Conservation (phyloP, 1,284 basidiomycete genomes). For the Fomitopsis pinicola region DNA sequence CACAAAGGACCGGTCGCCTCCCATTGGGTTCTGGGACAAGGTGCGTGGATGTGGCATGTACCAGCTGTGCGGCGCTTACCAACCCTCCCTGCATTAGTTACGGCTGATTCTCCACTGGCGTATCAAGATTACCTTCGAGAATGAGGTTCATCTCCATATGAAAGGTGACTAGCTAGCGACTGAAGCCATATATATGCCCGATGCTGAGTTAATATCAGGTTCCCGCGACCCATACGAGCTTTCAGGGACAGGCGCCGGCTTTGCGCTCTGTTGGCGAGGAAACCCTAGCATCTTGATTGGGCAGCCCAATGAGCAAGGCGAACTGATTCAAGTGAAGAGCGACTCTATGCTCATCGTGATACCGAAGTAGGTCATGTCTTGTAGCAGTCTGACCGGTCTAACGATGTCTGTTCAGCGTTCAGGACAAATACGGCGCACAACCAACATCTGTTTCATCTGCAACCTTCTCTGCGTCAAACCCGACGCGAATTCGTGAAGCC, state of each 20-base stretch:
- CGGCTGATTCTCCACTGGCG: conserved; percentile 74
- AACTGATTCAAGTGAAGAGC: conserved; percentile 83
- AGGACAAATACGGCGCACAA: conserved; percentile 23
- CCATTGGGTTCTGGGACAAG: conserved; percentile 94
- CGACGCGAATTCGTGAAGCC: conserved; percentile 33
- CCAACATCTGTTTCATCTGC: neutral
- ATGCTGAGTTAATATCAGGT: conserved; percentile 44
- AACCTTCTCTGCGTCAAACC: neutral
- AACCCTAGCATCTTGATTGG: conserved; percentile 73
- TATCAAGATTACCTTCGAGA: conserved; percentile 66
- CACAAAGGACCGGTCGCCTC: conserved; percentile 83
- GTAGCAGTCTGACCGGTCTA: neutral
- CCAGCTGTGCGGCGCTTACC: neutral
- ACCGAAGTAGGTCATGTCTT: conserved; percentile 60
- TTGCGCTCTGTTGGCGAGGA: conserved; percentile 84
- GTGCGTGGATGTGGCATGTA: conserved; percentile 27
- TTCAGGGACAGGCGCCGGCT: conserved; percentile 80
- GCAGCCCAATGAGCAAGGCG: conserved; percentile 69
- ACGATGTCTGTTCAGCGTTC: conserved; percentile 18
- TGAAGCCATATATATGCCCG: conserved; percentile 2
- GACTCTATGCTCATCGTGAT: conserved; percentile 80
- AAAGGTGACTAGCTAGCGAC: conserved; percentile 56
- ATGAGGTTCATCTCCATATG: conserved; percentile 77
- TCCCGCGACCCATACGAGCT: conserved; percentile 81
- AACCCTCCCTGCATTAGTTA: neutral